phyloP scores from a whole-genome alignment of 768 basidiomycete species.

The Leccinum incarnatum region DNA sequence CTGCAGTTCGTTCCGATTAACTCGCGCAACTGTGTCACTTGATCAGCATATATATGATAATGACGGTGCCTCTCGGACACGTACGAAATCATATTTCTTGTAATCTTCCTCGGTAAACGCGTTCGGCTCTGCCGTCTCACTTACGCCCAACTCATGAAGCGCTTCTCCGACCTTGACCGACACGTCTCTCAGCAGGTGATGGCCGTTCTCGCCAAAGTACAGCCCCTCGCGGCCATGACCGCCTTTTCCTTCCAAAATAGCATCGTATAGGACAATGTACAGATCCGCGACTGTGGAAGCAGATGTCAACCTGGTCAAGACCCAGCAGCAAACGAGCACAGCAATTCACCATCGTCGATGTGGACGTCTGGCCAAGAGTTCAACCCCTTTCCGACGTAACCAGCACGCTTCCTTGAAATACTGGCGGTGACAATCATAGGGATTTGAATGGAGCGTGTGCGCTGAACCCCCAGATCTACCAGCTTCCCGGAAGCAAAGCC shows the following conservation, averaged over 20 bases:
- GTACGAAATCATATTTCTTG: conserved; percentile 1
- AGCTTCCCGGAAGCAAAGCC: conserved; percentile 50
- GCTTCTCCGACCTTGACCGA: conserved; percentile 40
- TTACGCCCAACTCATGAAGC: conserved; percentile 17
- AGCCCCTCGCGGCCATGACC: conserved; percentile 42
- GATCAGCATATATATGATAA: conserved; percentile 1
- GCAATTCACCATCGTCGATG: conserved; percentile 40
- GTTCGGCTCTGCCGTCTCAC: conserved; percentile 33
- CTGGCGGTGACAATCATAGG: conserved; percentile 45
- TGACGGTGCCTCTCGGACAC: not conserved
- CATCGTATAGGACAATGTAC: conserved; percentile 45
- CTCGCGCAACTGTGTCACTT: conserved; percentile 6
- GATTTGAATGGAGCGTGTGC: conserved; percentile 54
- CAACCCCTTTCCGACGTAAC: conserved; percentile 56
- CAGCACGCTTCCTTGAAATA: conserved; percentile 50
- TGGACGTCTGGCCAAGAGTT: conserved; percentile 63
- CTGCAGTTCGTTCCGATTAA: conserved; percentile 24
- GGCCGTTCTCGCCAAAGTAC: conserved; percentile 54
- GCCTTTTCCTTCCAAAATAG: conserved; percentile 22
- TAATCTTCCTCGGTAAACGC: conserved; percentile 37
- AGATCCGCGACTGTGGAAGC: conserved; percentile 33
- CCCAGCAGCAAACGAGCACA: not conserved
- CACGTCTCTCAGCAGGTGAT: conserved; percentile 46
- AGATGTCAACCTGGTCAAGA: not conserved
- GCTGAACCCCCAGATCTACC: conserved; percentile 42